phyloP scores from a whole-genome alignment of 176 grass and related monocot genomes.

The Triticum monococcum region DNA sequence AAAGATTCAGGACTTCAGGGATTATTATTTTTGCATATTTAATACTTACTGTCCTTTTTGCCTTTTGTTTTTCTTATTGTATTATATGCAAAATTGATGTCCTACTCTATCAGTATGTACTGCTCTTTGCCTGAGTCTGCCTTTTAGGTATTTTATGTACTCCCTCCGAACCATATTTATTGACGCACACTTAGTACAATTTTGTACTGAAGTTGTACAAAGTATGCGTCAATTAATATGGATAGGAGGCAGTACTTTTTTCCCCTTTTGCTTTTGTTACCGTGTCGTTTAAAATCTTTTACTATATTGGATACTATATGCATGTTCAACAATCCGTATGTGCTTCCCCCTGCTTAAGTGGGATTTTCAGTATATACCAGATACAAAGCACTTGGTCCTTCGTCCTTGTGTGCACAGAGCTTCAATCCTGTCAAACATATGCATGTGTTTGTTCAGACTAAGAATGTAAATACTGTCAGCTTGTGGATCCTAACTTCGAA shows the following conservation, averaged over 20 bases:
- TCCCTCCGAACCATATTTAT: not conserved
- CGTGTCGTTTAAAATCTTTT: not conserved
- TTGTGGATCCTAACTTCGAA: constrained; percentile 16
- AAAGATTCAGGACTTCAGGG: not conserved
- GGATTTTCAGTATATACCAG: no score
- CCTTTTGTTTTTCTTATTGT: not conserved
- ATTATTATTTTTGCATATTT: not conserved
- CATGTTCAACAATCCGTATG: no score
- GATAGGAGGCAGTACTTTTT: not conserved
- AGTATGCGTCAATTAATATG: no score
- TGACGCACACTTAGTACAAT: no score
- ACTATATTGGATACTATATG: no score
- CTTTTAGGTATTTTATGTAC: not conserved
- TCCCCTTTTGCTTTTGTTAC: not conserved
- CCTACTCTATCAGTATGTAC: not conserved
- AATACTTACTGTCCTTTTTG: not conserved
- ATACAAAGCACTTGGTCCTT: not conserved
- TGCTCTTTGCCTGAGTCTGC: not conserved
- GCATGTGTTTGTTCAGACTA: not conserved
- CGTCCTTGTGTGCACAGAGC: not conserved
- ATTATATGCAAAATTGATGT: not conserved
- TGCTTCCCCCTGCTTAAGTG: no score
- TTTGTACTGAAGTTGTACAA: no score
- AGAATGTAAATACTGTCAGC: not conserved
- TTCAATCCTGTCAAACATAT: not conserved